Percentiles rank a stretch among this genome's conserved stretches.
These are phyloP conservation scores for Pterocarpus macrocarpus DNA, from an alignment of 306 rosid genomes.

Conservation along the genomic window DNA sequence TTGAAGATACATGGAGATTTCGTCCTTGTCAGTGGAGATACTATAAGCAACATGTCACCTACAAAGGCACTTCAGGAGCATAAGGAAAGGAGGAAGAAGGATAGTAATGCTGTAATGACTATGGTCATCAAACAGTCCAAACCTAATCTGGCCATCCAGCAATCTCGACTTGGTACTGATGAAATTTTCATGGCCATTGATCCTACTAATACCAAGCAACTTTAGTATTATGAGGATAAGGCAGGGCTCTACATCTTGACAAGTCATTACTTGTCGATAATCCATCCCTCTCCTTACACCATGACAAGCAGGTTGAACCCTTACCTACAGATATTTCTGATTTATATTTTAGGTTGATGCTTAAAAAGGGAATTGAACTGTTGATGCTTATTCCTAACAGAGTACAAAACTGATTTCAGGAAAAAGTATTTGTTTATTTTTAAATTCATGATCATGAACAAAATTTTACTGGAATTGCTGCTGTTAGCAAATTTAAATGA, in stretches of 20 bases:
- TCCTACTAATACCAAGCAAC: slow-evolving; percentile 85
- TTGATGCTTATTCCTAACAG: neutral
- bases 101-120: slow-evolving; percentile 94
- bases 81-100: slow-evolving; percentile 90
- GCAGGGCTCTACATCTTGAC: slow-evolving; percentile 75
- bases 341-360: slow-evolving; percentile 41
- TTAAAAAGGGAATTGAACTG: slow-evolving; percentile 5
- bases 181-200: slow-evolving; percentile 92
- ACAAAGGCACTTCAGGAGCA: slow-evolving; percentile 88
- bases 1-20: slow-evolving; percentile 97
- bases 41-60: slow-evolving; percentile 98
- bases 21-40: slow-evolving; percentile 94
- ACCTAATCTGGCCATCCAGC: slow-evolving; percentile 76
- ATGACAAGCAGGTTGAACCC: slow-evolving; percentile 83
- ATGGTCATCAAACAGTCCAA: slow-evolving; percentile 94
- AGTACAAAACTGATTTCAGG: no score
- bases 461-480: no score
- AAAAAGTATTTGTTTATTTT: no score
- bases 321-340: slow-evolving; percentile 41
- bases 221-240: slow-evolving; percentile 89
- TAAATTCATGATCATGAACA: no score
- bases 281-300: slow-evolving; percentile 82
- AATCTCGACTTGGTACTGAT: slow-evolving; percentile 98
- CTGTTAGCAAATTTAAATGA: no score
- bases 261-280: slow-evolving; percentile 77